Base-by-base conservation (phyloP, 345 rosid species). In the Clarkia xantiana region DNA sequence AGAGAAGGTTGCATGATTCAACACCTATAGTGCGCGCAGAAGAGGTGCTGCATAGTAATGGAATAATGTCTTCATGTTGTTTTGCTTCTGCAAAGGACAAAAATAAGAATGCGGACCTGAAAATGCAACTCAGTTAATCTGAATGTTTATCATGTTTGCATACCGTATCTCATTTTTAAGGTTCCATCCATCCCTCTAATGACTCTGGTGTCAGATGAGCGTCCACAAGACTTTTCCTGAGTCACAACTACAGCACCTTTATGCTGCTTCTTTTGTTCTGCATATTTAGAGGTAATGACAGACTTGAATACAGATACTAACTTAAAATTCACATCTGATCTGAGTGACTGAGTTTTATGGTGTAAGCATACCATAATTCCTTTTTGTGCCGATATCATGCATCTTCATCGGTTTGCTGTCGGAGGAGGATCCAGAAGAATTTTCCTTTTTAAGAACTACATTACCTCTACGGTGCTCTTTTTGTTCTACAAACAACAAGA, bases 51-150 rank as follows among this genome's bases (percentile, higher is more conserved):
- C 71, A 65, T 61, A 89, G 68, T 62, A 74, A 58, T 16, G 87
- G 77, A 63, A 80, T 79, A 73, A 89, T 65, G 22, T 89, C 95
- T 59, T 69, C 75, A 54, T 82, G 87, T 49, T 74, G 59, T 72
- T 77, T 63, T 75, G 74, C 71, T 77, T 95, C 85, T 76, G 64
- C 56, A 70, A 39, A 55, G 13, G 44, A 10, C 64, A 57, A 29
- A 29, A 29, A 58, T 47, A 46, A 46, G 40, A 23, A 17, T 12
- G 14, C 45, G 25, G 8, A 29, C 36, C 1, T 29, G 36, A 29
- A 29, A 1, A 29, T 29, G 36, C 36, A 29, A 29, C 36, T 5
- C 8, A 29, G 36, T 29, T 14, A 18, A 12, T n/a, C 42, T 2
- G 47, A 17, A 20, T 19, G 14, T 10, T 10, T 5, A 4, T 29